phyloP scores from a whole-genome alignment of 116 monocot genomes.

The Iris pallida region DNA sequence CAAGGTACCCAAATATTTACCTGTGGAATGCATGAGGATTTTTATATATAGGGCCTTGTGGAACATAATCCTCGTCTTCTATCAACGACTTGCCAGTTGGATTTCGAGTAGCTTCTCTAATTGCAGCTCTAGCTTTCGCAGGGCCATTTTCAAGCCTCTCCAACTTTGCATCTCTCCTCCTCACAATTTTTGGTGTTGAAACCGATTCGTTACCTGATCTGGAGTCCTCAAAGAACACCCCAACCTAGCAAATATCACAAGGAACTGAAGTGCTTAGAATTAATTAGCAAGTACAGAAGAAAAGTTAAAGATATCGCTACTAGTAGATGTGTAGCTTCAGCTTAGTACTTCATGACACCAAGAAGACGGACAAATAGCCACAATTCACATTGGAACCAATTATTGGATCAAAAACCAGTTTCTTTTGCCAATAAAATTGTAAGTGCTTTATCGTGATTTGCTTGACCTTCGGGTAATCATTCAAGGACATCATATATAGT shows the following conservation, averaged over 20 bases:
- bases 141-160: conserved; percentile 50
- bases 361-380: too few relatives aligned
- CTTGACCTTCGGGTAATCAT: too few relatives aligned
- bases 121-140: conserved; percentile 49
- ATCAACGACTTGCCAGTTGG: conserved; percentile 8
- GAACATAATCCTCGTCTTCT: conserved; percentile 51
- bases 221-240: neutral
- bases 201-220: neutral
- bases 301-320: too few relatives aligned
- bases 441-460: too few relatives aligned
- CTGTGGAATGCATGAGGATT: conserved; percentile 67
- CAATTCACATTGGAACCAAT: too few relatives aligned
- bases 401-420: too few relatives aligned
- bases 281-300: too few relatives aligned
- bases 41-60: conserved; percentile 58
- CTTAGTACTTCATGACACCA: too few relatives aligned
- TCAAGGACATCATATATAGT: too few relatives aligned
- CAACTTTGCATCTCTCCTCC: conserved; percentile 38
- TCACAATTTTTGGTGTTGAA: conserved; percentile 3
- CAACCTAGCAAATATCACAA: conserved; percentile 7
- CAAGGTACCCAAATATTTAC: conserved; percentile 12
- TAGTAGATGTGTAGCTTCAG: too few relatives aligned
- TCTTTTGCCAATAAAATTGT: too few relatives aligned
- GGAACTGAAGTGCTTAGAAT: too few relatives aligned
- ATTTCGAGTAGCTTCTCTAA: conserved; percentile 38